Percentiles rank a stretch among this genome's conserved stretches.
Evolutionary conservation across 2,329 filamentous ascomycete species (phyloP).

Genomic region (Cladosporium sphaerospermum): DNA sequence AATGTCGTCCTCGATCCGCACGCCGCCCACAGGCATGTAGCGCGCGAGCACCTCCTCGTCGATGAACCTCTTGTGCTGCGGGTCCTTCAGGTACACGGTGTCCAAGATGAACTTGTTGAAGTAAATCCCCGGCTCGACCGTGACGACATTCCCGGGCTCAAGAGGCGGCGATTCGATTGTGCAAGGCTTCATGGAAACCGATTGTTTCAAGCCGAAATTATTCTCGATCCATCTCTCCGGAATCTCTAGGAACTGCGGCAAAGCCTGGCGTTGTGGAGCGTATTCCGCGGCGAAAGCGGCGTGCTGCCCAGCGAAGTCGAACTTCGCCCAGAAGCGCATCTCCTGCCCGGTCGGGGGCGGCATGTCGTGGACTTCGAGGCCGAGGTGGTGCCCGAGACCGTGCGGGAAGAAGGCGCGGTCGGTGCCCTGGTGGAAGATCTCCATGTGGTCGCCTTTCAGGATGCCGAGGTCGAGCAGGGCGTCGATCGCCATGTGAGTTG

Average conservation of each 20-base stretch:
- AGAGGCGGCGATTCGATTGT: conserved; percentile 14
- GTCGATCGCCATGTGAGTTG: conserved; percentile 74
- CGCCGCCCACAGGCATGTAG: conserved; percentile 76
- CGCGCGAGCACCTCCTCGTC: conserved; percentile 57
- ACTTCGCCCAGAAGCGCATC: too few species aligned
- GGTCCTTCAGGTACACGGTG: conserved; percentile 54
- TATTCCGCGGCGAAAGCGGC: not conserved
- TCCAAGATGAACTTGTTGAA: conserved; percentile 69
- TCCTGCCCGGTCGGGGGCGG: conserved; percentile 26
- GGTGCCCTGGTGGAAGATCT: conserved; percentile 38
- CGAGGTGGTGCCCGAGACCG: conserved; percentile 45
- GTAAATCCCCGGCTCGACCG: conserved; percentile 86
- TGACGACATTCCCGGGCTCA: conserved; percentile 71
- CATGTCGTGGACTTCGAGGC: conserved; percentile 45
- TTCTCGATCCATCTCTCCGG: not conserved
- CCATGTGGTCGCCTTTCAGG: conserved; percentile 53
- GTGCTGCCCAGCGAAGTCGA: not conserved
- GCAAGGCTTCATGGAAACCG: not conserved
- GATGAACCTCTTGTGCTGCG: conserved; percentile 56
- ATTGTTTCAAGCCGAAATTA: conserved; percentile 2
- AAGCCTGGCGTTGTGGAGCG: not conserved
- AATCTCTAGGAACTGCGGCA: not conserved
- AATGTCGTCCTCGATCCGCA: conserved; percentile 84
- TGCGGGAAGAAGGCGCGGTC: conserved; percentile 45
- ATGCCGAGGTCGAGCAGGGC: conserved; percentile 72